These are phyloP conservation scores for Plasmodium gonderi DNA, from an alignment of 169 alveolate genomes.

Conservation along the genomic window DNA sequence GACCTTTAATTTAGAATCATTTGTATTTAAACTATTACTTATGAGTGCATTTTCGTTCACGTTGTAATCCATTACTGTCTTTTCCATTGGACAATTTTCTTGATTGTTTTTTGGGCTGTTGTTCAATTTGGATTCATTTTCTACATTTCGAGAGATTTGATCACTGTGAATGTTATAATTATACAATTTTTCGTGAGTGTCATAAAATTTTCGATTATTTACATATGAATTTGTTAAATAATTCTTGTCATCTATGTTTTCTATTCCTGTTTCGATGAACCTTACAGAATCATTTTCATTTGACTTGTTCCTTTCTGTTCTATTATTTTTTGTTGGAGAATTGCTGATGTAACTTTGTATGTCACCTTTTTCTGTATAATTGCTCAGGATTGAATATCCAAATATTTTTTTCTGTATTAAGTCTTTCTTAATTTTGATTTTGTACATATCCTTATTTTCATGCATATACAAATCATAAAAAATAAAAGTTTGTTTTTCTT, in stretches of 20 bases:
- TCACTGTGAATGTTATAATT: neutral
- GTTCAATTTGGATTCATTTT: neutral
- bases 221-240: neutral
- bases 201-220: neutral
- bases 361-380: neutral
- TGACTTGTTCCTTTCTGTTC: neutral
- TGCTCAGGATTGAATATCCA: neutral
- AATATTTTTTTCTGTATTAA: neutral
- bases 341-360: neutral
- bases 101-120: neutral
- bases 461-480: constrained; percentile 68
- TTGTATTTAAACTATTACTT: neutral
- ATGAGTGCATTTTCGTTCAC: neutral
- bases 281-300: neutral
- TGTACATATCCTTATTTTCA: constrained; percentile 11
- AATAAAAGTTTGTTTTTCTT: constrained; percentile 17
- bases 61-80: neutral
- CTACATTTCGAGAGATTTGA: neutral
- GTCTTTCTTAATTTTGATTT: constrained; percentile 6
- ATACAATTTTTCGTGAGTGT: neutral
- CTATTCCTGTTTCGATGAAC: neutral
- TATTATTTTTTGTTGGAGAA: neutral
- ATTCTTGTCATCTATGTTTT: neutral
- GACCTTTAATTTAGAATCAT: neutral
- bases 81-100: neutral